These are phyloP conservation scores for Knufia petricola DNA, from an alignment of 2,329 filamentous ascomycete genomes.

Conservation along the genomic window DNA sequence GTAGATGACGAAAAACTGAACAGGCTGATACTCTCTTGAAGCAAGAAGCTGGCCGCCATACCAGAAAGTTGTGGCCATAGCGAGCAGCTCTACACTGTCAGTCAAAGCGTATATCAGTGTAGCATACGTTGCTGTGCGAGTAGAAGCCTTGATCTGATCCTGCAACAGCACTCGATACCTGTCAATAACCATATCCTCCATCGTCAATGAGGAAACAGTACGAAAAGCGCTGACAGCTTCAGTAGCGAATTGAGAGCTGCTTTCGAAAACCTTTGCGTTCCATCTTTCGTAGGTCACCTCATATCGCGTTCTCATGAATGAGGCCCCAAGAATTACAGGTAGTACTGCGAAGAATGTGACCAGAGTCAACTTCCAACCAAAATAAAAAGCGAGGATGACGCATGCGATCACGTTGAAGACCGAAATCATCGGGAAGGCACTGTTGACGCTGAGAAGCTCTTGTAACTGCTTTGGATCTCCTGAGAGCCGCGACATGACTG, in stretches of 20 bases:
- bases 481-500: slow-evolving; percentile 38
- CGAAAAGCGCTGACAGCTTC: slow-evolving; percentile 66
- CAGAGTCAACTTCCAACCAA: slow-evolving; percentile 67
- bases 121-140: slow-evolving; percentile 51
- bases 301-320: slow-evolving; percentile 29
- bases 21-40: slow-evolving; percentile 37
- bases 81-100: slow-evolving; percentile 56
- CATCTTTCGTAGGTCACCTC: slow-evolving; percentile 18
- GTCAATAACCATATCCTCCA: slow-evolving; percentile 55
- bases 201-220: slow-evolving; percentile 60
- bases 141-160: slow-evolving; percentile 51
- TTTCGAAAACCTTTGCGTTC: slow-evolving; percentile 29
- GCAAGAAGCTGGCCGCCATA: slow-evolving; percentile 54
- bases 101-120: slow-evolving; percentile 60
- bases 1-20: slow-evolving; percentile 50
- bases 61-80: slow-evolving; percentile 54
- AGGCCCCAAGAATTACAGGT: slow-evolving; percentile 41
- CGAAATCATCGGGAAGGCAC: slow-evolving; percentile 68
- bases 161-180: slow-evolving; percentile 53
- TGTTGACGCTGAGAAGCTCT: slow-evolving; percentile 43
- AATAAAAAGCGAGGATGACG: slow-evolving; percentile 57
- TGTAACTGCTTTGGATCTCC: slow-evolving; percentile 42
- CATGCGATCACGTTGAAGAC: slow-evolving; percentile 57
- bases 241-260: slow-evolving; percentile 64
- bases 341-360: slow-evolving; percentile 54